phyloP scores from a whole-genome alignment of 805 yeast genomes.

The Maudiozyma turicensis region DNA sequence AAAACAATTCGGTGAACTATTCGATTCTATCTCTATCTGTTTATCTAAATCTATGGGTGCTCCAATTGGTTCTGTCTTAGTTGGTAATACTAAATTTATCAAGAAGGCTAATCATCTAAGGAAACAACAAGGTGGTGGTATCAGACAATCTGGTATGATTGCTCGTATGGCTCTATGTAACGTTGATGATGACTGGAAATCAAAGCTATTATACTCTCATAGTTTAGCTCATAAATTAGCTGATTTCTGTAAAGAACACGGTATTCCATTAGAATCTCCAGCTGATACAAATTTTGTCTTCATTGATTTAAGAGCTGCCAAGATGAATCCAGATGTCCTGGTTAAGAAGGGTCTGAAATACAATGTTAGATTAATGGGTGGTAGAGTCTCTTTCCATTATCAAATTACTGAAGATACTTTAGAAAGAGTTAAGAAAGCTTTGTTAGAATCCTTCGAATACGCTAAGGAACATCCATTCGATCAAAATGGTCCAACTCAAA shows the following conservation, averaged over 20 bases:
- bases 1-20: conserved; percentile 59
- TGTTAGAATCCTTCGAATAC: conserved; percentile 45
- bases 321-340: conserved; percentile 47
- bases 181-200: conserved; percentile 66
- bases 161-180: conserved; percentile 72
- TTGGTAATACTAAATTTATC: conserved; percentile 52
- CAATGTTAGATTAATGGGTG: conserved; percentile 57
- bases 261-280: conserved; percentile 58
- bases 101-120: conserved; percentile 73
- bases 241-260: conserved; percentile 40
- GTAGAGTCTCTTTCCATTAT: conserved; percentile 74
- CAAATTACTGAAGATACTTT: conserved; percentile 48
- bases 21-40: conserved; percentile 83
- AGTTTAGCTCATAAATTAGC: conserved; percentile 42
- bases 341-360: conserved; percentile 46
- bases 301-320: conserved; percentile 45
- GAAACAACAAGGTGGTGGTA: conserved; percentile 90
- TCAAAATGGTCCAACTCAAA: conserved; percentile 39
- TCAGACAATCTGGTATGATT: conserved; percentile 79
- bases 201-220: conserved; percentile 40
- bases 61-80: conserved; percentile 84
- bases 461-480: conserved; percentile 45
- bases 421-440: conserved; percentile 47
- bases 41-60: conserved; percentile 87
- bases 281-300: conserved; percentile 80